Percentiles rank a stretch among this genome's conserved stretches.
Conservation (phyloP, 1,139 yeast species). For the Scheffersomyces segobiensis region DNA sequence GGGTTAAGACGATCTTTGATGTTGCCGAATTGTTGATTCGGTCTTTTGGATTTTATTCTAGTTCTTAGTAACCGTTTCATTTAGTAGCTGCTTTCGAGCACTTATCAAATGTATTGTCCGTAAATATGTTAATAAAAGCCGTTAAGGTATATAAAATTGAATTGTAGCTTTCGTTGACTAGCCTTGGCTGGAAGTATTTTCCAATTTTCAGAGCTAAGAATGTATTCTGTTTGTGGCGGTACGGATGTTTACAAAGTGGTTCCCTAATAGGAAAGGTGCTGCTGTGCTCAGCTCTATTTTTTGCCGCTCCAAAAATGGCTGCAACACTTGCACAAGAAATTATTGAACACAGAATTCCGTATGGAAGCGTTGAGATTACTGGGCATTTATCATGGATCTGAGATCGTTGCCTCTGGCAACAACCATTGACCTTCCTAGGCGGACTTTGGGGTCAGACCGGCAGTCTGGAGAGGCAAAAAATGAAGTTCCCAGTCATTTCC, state of each 20-base stretch:
- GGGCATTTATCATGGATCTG: neutral
- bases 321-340: slow-evolving; percentile 1
- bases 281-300: neutral
- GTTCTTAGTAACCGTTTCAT: slow-evolving; percentile 11
- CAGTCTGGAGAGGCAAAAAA: neutral
- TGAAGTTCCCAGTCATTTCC: neutral
- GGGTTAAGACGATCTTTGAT: neutral
- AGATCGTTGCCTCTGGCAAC: neutral
- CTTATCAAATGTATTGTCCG: slow-evolving; percentile 7
- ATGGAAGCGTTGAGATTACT: neutral
- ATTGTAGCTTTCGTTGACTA: neutral
- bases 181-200: neutral
- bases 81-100: neutral
- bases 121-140: slow-evolving; percentile 9
- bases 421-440: neutral
- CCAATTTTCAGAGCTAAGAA: neutral
- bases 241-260: neutral
- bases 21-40: slow-evolving; percentile 7
- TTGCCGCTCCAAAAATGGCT: slow-evolving; percentile 6
- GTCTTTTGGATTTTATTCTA: slow-evolving; percentile 9
- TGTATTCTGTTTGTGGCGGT: neutral
- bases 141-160: neutral
- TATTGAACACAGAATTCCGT: neutral
- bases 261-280: neutral
- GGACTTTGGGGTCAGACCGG: neutral